Evolutionary conservation across 2,329 filamentous ascomycete genomes (phyloP).

Genomic region (Arthroderma uncinatum): DNA sequence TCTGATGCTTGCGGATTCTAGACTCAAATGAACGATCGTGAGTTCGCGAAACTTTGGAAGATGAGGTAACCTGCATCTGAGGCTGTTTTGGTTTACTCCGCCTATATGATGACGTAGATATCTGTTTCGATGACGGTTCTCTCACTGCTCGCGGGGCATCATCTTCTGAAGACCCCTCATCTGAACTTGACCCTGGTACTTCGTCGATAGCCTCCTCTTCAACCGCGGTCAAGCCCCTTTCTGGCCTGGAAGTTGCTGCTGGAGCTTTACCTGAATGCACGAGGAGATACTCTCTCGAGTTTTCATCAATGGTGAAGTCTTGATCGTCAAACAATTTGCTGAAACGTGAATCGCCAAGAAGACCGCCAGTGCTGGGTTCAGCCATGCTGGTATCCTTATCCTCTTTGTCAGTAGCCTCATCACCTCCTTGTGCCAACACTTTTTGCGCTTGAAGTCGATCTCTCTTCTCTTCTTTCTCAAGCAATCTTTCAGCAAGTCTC

Average conservation of each 20-base stretch:
- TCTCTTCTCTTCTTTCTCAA: conserved; percentile 49
- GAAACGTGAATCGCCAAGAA: conserved; percentile 81
- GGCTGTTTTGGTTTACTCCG: conserved; percentile 41
- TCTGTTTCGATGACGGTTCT: conserved; percentile 31
- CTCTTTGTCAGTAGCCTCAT: conserved; percentile 34
- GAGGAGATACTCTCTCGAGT: conserved; percentile 69
- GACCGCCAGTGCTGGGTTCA: conserved; percentile 29
- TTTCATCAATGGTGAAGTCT: conserved; percentile 86
- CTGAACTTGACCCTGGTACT: conserved; percentile 33
- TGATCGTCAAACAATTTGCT: conserved; percentile 80
- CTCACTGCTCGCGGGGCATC: conserved; percentile 20
- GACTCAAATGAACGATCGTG: conserved; percentile 49
- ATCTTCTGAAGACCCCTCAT: conserved; percentile 26
- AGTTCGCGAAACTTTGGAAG: conserved; percentile 30
- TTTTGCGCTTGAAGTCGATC: conserved; percentile 36
- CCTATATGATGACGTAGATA: conserved; percentile 47
- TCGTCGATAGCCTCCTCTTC: conserved; percentile 51
- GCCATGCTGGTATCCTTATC: conserved; percentile 12
- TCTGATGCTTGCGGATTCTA: conserved; percentile 38
- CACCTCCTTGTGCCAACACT: conserved; percentile 46
- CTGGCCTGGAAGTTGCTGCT: conserved; percentile 23
- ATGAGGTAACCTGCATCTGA: conserved; percentile 49
- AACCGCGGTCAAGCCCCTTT: conserved; percentile 49
- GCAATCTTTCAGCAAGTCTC: conserved; percentile 50
- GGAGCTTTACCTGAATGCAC: conserved; percentile 74